Evolutionary conservation across 441 rosid genomes (phyloP), one percentile per base, ranked within the genome.

Genomic region (Erysimum cheiri): DNA sequence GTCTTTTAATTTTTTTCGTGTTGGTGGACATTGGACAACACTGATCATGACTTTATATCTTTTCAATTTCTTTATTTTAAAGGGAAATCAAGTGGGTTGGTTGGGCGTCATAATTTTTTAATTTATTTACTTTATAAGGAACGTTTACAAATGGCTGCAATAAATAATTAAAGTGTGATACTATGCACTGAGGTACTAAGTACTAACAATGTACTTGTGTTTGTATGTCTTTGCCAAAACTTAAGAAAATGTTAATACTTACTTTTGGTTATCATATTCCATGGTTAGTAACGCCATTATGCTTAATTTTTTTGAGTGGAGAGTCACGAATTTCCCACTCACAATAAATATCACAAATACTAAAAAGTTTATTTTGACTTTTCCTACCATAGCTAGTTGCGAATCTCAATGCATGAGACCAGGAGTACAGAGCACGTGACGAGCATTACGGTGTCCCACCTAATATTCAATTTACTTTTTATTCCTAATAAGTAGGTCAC

Each of bases 171-270:
- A 55, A 64, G 36, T 29, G 41, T 36, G 59, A 37, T 55, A 37
- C 64, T 22, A 53, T 39, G 47, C 55, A 71, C 19, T 12, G 12
- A 44, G 39, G 70, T 71, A 71, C 76, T 41, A 15, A 33, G 64
- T 71, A 71, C 76, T 41, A 15, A 33, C 53, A 31, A 48, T 19
- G 77, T 72, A 65, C 77, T 49, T 65, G n/a, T 8, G 43, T 40
- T 49, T 40, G 32, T 8, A 59, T 37, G 28, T 8, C 58, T 44
- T 36, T 36, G 5, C 70, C 40, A 56, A 72, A 65, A 72, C 60
- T 31, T 48, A 0, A 35, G 54, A 58, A 57, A 48, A 36, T 60
- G 39, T 17, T 10, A 1, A 39, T 1, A 40, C 5, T 40, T 40
- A 11, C 69, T 44, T 72, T 57, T 64, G 59, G 48, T 39, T 52